A percentile compares a stretch with the other conserved stretches of the same genome.
Conservation (phyloP, 2,329 filamentous ascomycete genomes). For the Rasamsonia emersonii region DNA sequence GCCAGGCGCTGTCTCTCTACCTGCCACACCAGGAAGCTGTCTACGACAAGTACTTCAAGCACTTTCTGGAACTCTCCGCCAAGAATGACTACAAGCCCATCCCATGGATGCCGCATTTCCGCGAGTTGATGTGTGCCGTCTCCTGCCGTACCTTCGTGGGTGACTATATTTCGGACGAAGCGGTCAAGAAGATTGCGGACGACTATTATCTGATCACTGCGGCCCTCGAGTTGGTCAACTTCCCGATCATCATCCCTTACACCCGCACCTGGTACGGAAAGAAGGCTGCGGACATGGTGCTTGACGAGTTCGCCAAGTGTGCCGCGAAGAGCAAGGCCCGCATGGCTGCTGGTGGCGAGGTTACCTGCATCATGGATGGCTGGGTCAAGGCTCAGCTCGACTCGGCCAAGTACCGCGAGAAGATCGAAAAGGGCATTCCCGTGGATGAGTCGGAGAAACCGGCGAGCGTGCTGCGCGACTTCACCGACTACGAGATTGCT, state of each 20-base stretch:
- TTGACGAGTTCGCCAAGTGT: constrained; percentile 82
- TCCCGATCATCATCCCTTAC: constrained; percentile 90
- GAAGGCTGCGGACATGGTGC: constrained; percentile 86
- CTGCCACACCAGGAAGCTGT: constrained; percentile 88
- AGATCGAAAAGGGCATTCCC: constrained; percentile 61
- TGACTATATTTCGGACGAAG: constrained; percentile 84
- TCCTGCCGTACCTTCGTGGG: constrained; percentile 96
- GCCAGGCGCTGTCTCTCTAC: constrained; percentile 76
- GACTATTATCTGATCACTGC: constrained; percentile 97
- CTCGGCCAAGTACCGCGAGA: constrained; percentile 72
- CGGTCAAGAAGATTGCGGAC: constrained; percentile 87
- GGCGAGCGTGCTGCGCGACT: constrained; percentile 69
- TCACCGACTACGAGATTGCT: constrained; percentile 82
- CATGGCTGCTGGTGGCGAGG: constrained; percentile 78
- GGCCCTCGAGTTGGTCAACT: constrained; percentile 94
- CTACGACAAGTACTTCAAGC: constrained; percentile 76
- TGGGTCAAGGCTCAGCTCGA: constrained; percentile 88
- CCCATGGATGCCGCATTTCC: constrained; percentile 86
- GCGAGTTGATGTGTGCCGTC: constrained; percentile 88
- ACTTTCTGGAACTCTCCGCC: constrained; percentile 67
- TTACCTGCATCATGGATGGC: constrained; percentile 89
- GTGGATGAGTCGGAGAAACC: constrained; percentile 72
- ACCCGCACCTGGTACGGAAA: constrained; percentile 97
- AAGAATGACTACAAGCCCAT: constrained; percentile 63
- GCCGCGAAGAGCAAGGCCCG: constrained; percentile 87